Evolutionary conservation across 2,329 filamentous ascomycete genomes (phyloP).

Genomic region (Xylaria sp.): DNA sequence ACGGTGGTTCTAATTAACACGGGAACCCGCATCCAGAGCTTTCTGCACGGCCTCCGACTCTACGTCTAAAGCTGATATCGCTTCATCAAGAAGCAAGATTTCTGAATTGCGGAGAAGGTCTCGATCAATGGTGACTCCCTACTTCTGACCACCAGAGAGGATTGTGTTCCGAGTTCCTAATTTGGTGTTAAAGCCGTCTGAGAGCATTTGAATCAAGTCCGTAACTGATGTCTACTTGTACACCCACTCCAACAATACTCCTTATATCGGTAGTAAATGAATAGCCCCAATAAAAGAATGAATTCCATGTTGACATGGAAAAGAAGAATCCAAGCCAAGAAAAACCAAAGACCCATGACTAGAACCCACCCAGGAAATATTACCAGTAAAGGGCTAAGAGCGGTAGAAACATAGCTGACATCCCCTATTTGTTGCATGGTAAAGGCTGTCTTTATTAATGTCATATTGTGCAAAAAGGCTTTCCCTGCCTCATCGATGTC

Average conservation of each 20-base stretch:
- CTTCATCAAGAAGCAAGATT: too few relatives aligned
- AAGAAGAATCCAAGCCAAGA: neutral
- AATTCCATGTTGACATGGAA: neutral
- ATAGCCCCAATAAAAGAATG: neutral
- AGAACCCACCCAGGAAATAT: neutral
- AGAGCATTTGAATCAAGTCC: neutral
- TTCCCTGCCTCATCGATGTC: neutral
- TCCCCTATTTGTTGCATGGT: neutral
- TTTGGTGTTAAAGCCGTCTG: too few relatives aligned
- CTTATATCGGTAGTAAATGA: neutral
- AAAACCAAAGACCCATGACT: neutral
- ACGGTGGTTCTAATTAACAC: too few relatives aligned
- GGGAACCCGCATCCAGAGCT: too few relatives aligned
- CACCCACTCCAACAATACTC: neutral
- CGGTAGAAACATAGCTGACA: neutral
- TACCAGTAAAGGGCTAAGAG: neutral
- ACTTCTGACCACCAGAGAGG: too few relatives aligned
- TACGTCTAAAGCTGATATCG: too few relatives aligned
- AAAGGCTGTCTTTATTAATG: neutral
- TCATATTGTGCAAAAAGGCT: constrained; percentile 8
- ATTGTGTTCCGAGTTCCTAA: too few relatives aligned
- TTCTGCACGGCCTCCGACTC: too few relatives aligned
- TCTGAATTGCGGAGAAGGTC: too few relatives aligned
- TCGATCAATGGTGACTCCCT: too few relatives aligned
- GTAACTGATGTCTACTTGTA: neutral